These are phyloP conservation scores for Teratosphaeriaceae sp. DNA, from an alignment of 2,329 filamentous ascomycete genomes.

Conservation along the genomic window DNA sequence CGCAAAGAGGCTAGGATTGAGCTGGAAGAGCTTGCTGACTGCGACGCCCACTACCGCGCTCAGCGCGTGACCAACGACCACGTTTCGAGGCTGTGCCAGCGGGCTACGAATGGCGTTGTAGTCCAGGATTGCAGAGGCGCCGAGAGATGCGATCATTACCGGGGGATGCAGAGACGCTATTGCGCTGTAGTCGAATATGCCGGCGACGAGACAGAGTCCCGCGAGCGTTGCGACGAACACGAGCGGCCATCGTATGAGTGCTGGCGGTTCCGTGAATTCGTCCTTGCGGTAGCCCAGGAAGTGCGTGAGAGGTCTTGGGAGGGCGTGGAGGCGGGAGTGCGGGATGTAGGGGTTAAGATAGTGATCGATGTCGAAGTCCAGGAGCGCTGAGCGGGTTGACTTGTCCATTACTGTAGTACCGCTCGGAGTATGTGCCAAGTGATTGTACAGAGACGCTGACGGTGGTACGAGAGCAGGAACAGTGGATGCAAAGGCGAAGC, in stretches of 20 bases:
- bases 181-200: constrained; percentile 35
- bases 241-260: constrained; percentile 36
- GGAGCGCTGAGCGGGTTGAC: not conserved
- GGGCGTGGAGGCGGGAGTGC: constrained; percentile 52
- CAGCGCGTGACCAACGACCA: constrained; percentile 40
- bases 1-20: constrained; percentile 32
- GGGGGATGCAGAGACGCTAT: constrained; percentile 36
- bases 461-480: not conserved
- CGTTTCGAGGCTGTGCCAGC: constrained; percentile 42
- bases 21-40: constrained; percentile 40
- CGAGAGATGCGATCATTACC: constrained; percentile 38
- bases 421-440: not conserved
- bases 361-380: constrained; percentile 68
- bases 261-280: constrained; percentile 34
- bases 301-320: constrained; percentile 61
- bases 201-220: constrained; percentile 37
- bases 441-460: not conserved
- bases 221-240: constrained; percentile 39
- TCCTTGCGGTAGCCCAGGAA: constrained; percentile 50
- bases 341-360: constrained; percentile 66
- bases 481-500: too few species aligned
- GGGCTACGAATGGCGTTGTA: constrained; percentile 43
- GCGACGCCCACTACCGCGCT: constrained; percentile 39
- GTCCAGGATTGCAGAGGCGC: constrained; percentile 42
- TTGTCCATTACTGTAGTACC: not conserved